Percentiles rank a stretch among this genome's conserved stretches.
phyloP scores from a whole-genome alignment of 164 flowering plant genomes.

The Piper betle region DNA sequence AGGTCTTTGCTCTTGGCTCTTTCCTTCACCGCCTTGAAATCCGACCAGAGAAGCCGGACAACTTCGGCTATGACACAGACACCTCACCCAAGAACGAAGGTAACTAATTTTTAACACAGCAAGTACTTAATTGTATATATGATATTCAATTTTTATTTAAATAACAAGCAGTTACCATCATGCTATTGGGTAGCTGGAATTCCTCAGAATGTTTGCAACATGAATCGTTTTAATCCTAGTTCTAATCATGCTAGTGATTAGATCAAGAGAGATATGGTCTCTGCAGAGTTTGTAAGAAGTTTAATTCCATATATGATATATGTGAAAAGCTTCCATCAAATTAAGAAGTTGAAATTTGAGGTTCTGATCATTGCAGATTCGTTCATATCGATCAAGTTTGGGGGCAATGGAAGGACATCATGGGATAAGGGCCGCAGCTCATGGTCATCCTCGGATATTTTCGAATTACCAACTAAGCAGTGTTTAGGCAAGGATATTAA shows the following conservation, averaged over 20 bases:
- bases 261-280: no score
- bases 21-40: slow-evolving; percentile 46
- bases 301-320: no score
- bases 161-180: no score
- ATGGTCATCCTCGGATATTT: slow-evolving; percentile 24
- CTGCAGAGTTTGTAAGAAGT: no score
- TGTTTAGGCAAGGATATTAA: slow-evolving; percentile 14
- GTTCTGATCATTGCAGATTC: slow-evolving; percentile 36
- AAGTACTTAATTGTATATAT: no score
- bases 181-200: no score
- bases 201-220: no score
- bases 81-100: slow-evolving; percentile 58
- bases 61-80: slow-evolving; percentile 14
- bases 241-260: no score
- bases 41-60: slow-evolving; percentile 27
- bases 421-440: slow-evolving; percentile 57
- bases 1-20: slow-evolving; percentile 52
- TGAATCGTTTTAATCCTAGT: no score
- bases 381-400: slow-evolving; percentile 81
- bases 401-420: slow-evolving; percentile 61
- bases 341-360: not conserved
- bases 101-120: slow-evolving; percentile 2
- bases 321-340: no score
- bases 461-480: slow-evolving; percentile 20
- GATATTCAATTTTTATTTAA: no score